Percentiles rank a stretch among this genome's conserved stretches.
Evolutionary conservation across 2,329 filamentous ascomycete genomes (phyloP).

Genomic region (Aspergillus arachidicola): DNA sequence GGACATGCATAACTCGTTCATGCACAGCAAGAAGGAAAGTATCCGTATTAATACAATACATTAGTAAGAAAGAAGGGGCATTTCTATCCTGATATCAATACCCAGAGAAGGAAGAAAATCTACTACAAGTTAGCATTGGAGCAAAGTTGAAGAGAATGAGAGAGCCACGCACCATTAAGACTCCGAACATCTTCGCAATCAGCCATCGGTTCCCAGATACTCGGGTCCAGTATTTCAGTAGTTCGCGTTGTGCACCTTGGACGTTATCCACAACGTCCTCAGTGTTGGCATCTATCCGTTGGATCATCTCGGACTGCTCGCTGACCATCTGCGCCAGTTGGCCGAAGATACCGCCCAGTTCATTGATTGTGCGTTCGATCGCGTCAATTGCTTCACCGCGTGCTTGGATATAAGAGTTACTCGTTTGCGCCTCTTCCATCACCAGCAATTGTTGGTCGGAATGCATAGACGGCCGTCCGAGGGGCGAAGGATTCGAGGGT

Average conservation of each 20-base stretch:
- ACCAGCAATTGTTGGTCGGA: constrained; percentile 86
- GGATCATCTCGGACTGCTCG: constrained; percentile 97
- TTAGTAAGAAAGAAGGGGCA: constrained; percentile 14
- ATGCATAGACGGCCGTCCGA: constrained; percentile 54
- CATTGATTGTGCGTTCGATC: constrained; percentile 92
- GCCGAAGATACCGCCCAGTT: constrained; percentile 89
- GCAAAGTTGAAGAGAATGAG: constrained; percentile 7
- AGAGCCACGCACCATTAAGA: constrained; percentile 68
- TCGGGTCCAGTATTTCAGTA: constrained; percentile 95
- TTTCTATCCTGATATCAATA: constrained; percentile 57
- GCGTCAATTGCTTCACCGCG: constrained; percentile 94
- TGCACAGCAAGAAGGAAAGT: constrained; percentile 16
- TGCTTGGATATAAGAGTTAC: constrained; percentile 89
- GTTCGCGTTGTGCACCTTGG: constrained; percentile 89
- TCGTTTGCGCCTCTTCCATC: constrained; percentile 88
- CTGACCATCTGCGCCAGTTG: constrained; percentile 96
- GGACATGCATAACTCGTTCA: constrained; percentile 25
- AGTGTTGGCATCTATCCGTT: constrained; percentile 94
- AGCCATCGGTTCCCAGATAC: constrained; percentile 96
- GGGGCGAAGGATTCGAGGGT: constrained; percentile 58
- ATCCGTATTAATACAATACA: constrained; percentile 38
- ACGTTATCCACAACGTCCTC: constrained; percentile 98
- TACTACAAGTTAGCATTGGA: constrained; percentile 21
- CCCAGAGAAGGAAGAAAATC: constrained; percentile 82
- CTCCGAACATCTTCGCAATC: constrained; percentile 77